These are phyloP conservation scores for Pleurotus djamor DNA, from an alignment of 768 basidiomycete species.

Conservation along the genomic window DNA sequence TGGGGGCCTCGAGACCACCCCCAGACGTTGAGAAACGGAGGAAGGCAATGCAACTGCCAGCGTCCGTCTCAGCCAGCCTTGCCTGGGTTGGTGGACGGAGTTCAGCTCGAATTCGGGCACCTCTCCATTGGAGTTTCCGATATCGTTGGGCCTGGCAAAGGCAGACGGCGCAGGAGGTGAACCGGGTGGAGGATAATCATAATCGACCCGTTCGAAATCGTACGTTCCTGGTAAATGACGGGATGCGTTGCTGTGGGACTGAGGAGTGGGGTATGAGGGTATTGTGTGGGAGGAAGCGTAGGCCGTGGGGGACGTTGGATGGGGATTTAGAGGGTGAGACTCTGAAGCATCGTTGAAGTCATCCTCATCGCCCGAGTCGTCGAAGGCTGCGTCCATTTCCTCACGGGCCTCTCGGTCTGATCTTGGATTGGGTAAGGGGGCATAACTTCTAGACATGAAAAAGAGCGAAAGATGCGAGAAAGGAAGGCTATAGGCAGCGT, in stretches of 20 bases:
- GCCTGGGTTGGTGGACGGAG: constrained; percentile 27
- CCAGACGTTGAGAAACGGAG: constrained; percentile 43
- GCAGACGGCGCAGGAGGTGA: constrained; percentile 70
- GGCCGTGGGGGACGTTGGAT: constrained; percentile 25
- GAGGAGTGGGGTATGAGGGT: background rate
- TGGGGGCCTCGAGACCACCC: constrained; percentile 35
- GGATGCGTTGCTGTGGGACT: constrained; percentile 10
- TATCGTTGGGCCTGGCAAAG: constrained; percentile 63
- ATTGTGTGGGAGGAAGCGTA: constrained; percentile 10
- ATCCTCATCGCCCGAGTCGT: constrained; percentile 73
- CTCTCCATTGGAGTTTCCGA: constrained; percentile 74
- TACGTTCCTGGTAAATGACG: constrained; percentile 47
- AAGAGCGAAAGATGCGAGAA: background rate
- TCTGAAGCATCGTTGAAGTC: constrained; percentile 47
- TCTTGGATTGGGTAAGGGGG: constrained; percentile 60
- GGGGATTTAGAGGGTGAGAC: constrained; percentile 53
- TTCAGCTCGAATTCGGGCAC: constrained; percentile 47
- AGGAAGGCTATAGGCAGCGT: background rate
- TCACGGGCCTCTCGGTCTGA: constrained; percentile 41
- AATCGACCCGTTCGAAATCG: constrained; percentile 81
- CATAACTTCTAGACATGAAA: constrained; percentile 59
- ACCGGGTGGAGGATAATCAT: constrained; percentile 81
- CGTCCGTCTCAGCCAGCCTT: constrained; percentile 57
- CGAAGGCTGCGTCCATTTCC: constrained; percentile 87
- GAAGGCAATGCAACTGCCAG: constrained; percentile 54